phyloP scores from a whole-genome alignment of 495 filamentous ascomycete species.

The Hypoxylon fuscum region DNA sequence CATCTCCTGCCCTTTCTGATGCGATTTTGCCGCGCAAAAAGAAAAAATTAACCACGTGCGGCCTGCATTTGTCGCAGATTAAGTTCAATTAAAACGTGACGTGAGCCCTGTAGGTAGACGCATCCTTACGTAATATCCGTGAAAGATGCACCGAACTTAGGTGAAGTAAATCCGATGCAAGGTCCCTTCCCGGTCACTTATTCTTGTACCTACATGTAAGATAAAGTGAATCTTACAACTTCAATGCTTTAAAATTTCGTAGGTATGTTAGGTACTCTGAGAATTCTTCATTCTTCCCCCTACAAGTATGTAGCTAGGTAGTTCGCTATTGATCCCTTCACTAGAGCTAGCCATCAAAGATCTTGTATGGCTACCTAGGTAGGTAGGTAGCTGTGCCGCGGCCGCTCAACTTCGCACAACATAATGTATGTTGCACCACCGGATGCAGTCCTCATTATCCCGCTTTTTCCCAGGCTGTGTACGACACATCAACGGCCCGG shows the following conservation, averaged over 20 bases:
- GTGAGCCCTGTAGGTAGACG: too few species aligned
- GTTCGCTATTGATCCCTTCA: too few species aligned
- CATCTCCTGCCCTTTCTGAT: not conserved
- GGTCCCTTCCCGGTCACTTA: too few species aligned
- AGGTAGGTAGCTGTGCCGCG: conserved; percentile 1
- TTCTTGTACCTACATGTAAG: too few species aligned
- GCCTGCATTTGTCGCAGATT: conserved; percentile 18
- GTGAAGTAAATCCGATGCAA: not conserved
- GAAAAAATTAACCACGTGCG: conserved; percentile 24
- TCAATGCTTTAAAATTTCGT: too few species aligned
- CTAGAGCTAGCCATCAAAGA: conserved; percentile 9
- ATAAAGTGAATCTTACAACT: too few species aligned
- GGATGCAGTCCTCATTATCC: conserved; percentile 29
- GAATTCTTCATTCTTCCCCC: too few species aligned
- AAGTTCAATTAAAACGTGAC: not conserved
- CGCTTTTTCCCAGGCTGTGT: conserved; percentile 24
- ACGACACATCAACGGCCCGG: conserved; percentile 7
- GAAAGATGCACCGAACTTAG: too few species aligned
- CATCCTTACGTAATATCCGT: too few species aligned
- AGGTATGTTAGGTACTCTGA: too few species aligned
- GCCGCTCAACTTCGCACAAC: conserved; percentile 10
- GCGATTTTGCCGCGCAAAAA: conserved; percentile 34
- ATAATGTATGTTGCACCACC: conserved; percentile 16
- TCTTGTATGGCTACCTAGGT: conserved; percentile 1
- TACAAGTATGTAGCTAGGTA: too few species aligned